Conservation (phyloP, 306 rosid genomes). For the Trifolium dubium region DNA sequence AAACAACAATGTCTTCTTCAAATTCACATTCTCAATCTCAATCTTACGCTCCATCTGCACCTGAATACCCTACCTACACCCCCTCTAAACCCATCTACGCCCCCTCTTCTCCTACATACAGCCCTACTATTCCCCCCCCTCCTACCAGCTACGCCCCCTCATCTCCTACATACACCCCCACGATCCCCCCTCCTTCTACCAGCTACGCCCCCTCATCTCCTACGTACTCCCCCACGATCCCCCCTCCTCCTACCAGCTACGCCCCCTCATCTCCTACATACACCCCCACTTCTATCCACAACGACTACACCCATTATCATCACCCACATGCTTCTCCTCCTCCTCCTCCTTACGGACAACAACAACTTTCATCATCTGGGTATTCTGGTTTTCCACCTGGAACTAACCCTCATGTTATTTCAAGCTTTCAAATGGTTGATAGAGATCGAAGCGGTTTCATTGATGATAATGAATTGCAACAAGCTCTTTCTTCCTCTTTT, state of each 20-base stretch:
- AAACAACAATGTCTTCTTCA: slow-evolving; percentile 55
- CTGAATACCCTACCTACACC: slow-evolving; percentile 45
- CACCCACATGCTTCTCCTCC: slow-evolving; percentile 6
- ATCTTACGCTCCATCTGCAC: slow-evolving; percentile 70
- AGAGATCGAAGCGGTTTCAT: slow-evolving; percentile 84
- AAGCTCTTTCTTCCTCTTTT: slow-evolving; percentile 79
- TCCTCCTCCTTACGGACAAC: no score
- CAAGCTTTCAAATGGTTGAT: slow-evolving; percentile 82
- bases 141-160: no score
- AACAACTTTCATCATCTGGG: slow-evolving; percentile 7
- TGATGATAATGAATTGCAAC: slow-evolving; percentile 77
- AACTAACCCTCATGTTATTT: slow-evolving; percentile 67
- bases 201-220: no score
- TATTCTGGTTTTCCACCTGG: slow-evolving; percentile 66
- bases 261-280: not conserved
- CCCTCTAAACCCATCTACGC: no score
- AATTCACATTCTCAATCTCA: slow-evolving; percentile 43
- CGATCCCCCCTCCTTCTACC: no score
- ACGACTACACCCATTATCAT: no score
- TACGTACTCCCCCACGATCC: no score
- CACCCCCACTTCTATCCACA: not conserved
- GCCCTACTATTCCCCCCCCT: no score
- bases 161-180: no score
- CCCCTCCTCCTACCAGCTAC: no score
- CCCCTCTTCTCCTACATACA: no score